Percentiles rank a stretch among this genome's conserved stretches.
phyloP scores from a whole-genome alignment of 2,329 filamentous ascomycete species.

The Hortaea werneckii region DNA sequence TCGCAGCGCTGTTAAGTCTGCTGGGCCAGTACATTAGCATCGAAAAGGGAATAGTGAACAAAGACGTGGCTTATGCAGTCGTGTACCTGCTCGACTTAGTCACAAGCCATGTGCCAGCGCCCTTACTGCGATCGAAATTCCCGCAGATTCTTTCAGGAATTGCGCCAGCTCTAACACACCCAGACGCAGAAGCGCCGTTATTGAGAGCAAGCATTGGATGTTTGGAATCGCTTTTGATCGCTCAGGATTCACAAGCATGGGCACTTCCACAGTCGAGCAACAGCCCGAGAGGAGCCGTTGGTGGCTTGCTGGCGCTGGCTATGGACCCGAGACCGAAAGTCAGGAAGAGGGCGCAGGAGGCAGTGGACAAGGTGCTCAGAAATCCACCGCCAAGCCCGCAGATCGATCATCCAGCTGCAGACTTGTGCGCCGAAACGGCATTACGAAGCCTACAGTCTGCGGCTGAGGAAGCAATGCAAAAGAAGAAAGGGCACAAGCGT shows the following conservation, averaged over 20 bases:
- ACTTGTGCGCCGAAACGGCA: conserved; percentile 90
- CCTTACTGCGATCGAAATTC: conserved; percentile 89
- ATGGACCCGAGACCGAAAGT: conserved; percentile 88
- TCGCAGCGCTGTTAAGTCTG: conserved; percentile 84
- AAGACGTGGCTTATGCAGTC: conserved; percentile 72
- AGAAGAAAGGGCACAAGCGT: conserved; percentile 49
- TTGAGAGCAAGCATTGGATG: conserved; percentile 83
- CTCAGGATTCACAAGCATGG: conserved; percentile 83
- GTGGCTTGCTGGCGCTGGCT: conserved; percentile 72
- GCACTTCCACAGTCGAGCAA: conserved; percentile 72
- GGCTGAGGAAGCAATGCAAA: conserved; percentile 61
- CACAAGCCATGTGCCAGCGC: conserved; percentile 71
- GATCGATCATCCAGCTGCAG: conserved; percentile 85
- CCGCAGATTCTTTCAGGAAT: conserved; percentile 81
- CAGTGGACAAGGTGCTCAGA: conserved; percentile 70
- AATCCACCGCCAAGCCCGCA: conserved; percentile 83
- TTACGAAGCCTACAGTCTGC: conserved; percentile 70
- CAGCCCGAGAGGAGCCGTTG: conserved; percentile 76
- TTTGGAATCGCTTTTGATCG: conserved; percentile 79
- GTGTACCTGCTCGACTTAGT: conserved; percentile 94
- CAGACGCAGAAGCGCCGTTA: conserved; percentile 77
- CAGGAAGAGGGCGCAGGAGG: conserved; percentile 84
- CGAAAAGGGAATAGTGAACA: conserved; percentile 57
- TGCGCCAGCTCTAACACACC: conserved; percentile 68
- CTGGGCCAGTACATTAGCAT: conserved; percentile 64